These are phyloP conservation scores for Phalaenopsis hybrid DNA, from an alignment of 116 monocot species.

Conservation along the genomic window DNA sequence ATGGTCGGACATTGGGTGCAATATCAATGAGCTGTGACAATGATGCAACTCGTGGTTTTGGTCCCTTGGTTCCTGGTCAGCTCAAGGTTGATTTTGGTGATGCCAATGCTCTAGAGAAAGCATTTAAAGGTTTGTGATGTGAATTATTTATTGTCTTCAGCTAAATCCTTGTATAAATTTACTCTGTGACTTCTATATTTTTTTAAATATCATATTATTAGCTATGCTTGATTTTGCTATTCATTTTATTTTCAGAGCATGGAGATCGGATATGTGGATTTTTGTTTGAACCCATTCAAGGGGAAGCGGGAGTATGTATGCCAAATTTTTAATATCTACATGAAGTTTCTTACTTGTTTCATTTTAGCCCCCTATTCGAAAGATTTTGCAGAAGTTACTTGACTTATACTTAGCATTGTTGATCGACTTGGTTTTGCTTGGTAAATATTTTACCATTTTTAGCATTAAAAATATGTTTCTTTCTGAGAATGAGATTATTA, in stretches of 20 bases:
- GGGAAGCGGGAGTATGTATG: constrained; percentile 90
- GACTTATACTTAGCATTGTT: not conserved
- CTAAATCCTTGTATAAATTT: not conserved
- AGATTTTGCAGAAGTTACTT: not conserved
- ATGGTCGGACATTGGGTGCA: constrained; percentile 86
- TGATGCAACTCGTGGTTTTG: constrained; percentile 91
- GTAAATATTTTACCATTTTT: not conserved
- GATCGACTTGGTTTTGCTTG: not conserved
- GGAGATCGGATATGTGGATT: constrained; percentile 77
- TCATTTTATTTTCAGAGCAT: constrained; percentile 50
- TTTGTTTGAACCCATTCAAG: constrained; percentile 99
- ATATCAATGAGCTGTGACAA: constrained; percentile 99
- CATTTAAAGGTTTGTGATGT: constrained; percentile 56
- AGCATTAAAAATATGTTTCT: not conserved
- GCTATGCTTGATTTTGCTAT: not conserved
- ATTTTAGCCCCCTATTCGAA: not conserved
- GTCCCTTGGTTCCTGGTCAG: constrained; percentile 82
- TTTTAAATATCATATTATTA: not conserved
- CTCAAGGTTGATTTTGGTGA: constrained; percentile 96
- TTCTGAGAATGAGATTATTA: constrained; percentile 1
- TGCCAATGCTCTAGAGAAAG: constrained; percentile 51
- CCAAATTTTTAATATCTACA: not conserved
- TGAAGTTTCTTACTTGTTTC: constrained; percentile 14
- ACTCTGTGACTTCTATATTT: not conserved
- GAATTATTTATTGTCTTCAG: not conserved